Percentiles rank a stretch among this genome's conserved stretches.
phyloP scores from a whole-genome alignment of 345 rosid species.

The Rubroshorea leprosula region DNA sequence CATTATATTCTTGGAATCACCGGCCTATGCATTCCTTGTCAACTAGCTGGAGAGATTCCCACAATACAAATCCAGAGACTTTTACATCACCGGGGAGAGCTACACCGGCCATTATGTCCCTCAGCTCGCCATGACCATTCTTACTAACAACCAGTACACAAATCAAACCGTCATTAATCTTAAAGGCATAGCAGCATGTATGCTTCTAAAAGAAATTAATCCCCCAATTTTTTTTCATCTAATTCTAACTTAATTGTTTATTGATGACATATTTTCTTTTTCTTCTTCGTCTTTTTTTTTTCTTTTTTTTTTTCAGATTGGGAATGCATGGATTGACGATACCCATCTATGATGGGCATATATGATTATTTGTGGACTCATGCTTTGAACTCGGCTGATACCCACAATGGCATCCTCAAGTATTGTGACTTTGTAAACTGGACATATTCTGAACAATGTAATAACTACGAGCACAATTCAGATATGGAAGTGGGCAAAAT shows the following conservation, averaged over 20 bases:
- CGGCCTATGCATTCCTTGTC: slow-evolving; percentile 26
- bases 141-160: slow-evolving; percentile 20
- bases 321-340: slow-evolving; percentile 35
- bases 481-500: slow-evolving; percentile 23
- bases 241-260: background rate
- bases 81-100: slow-evolving; percentile 30
- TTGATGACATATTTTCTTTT: too few relatives aligned
- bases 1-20: slow-evolving; percentile 29
- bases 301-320: slow-evolving; percentile 24
- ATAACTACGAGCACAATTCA: slow-evolving; percentile 16
- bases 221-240: background rate
- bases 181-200: slow-evolving; percentile 22
- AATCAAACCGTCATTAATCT: slow-evolving; percentile 26
- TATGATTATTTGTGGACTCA: slow-evolving; percentile 38
- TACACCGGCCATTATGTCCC: slow-evolving; percentile 32
- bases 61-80: slow-evolving; percentile 26
- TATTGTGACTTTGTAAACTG: slow-evolving; percentile 19
- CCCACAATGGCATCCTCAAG: slow-evolving; percentile 12
- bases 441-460: slow-evolving; percentile 22
- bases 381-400: slow-evolving; percentile 38
- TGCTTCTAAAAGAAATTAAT: background rate
- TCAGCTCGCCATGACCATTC: slow-evolving; percentile 30
- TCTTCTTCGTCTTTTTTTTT: too few relatives aligned
- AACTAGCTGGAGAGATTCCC: slow-evolving; percentile 33
- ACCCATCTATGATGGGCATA: slow-evolving; percentile 16